Evolutionary conservation across 1,284 basidiomycete genomes (phyloP).

Genomic region (Cerioporus squamosus): DNA sequence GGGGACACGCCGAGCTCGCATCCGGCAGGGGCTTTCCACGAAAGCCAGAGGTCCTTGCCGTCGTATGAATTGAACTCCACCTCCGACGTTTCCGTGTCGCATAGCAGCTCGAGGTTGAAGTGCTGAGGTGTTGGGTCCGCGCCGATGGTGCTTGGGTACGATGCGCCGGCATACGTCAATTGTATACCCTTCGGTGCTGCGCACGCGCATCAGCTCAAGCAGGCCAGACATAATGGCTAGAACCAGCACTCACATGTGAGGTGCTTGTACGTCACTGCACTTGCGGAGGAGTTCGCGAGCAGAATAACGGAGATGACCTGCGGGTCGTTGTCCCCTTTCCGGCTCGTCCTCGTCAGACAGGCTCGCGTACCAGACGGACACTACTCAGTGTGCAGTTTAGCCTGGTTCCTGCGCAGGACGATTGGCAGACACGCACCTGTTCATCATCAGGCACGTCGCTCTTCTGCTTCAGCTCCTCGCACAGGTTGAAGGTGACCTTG

Average conservation of each 20-base stretch:
- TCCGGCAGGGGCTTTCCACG: conserved; percentile 62
- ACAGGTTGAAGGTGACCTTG: conserved; percentile 49
- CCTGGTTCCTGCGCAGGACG: background rate
- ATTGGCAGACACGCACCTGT: conserved; percentile 59
- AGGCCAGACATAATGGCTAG: too few species aligned
- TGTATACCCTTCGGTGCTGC: conserved; percentile 55
- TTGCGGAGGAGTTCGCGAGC: conserved; percentile 52
- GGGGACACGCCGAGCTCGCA: conserved; percentile 48
- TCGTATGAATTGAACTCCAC: conserved; percentile 67
- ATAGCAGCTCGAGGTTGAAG: conserved; percentile 64
- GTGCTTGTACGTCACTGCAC: conserved; percentile 43
- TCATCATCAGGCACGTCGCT: conserved; percentile 57
- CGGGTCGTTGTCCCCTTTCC: conserved; percentile 54
- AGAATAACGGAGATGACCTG: conserved; percentile 71
- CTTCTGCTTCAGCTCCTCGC: conserved; percentile 56
- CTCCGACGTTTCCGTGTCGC: conserved; percentile 47
- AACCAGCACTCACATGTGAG: conserved; percentile 43
- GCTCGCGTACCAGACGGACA: conserved; percentile 70
- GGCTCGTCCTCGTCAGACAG: conserved; percentile 70
- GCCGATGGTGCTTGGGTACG: conserved; percentile 54
- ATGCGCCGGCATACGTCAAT: conserved; percentile 61
- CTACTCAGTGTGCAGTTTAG: conserved; percentile 41
- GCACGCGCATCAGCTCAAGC: background rate
- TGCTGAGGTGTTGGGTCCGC: conserved; percentile 51
- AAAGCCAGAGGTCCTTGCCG: conserved; percentile 52